These are phyloP conservation scores for Vicia villosa DNA, from an alignment of 306 rosid genomes.

Conservation along the genomic window DNA sequence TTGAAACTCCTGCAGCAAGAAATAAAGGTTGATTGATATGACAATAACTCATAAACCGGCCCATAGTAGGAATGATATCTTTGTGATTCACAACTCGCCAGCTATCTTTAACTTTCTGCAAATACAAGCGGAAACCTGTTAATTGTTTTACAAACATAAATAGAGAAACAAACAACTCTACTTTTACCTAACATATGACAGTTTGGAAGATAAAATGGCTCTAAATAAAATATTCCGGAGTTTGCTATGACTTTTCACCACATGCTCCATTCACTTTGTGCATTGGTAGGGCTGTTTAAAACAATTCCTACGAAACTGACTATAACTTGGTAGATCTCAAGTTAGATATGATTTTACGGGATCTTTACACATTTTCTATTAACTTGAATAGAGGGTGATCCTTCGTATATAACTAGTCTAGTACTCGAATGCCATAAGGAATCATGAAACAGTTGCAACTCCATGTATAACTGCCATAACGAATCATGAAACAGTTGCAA, in stretches of 20 bases:
- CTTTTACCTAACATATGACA: neutral
- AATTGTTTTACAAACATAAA: conserved; percentile 35
- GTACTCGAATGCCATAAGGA: no score
- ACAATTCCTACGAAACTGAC: no score
- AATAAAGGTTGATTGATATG: conserved; percentile 92
- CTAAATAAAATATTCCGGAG: neutral
- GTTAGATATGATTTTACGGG: no score
- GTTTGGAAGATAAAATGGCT: conserved; percentile 8
- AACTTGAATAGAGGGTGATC: no score
- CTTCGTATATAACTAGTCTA: no score
- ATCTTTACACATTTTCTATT: no score
- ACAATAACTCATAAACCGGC: conserved; percentile 95
- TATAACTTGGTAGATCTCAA: no score
- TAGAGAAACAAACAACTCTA: conserved; percentile 6
- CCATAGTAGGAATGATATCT: conserved; percentile 93
- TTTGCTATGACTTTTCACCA: neutral
- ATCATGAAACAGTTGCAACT: no score
- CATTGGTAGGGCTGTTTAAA: neutral
- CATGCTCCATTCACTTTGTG: conserved; percentile 1
- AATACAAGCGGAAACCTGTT: conserved; percentile 28
- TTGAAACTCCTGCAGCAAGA: conserved; percentile 75
- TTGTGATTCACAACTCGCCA: conserved; percentile 99
- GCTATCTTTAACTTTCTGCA: conserved; percentile 95
- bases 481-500: no score
- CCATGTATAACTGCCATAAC: no score